Percentiles rank a stretch among this genome's conserved stretches.
Evolutionary conservation across 75 land plant genomes (phyloP).

Genomic region (Gnetum montanum): DNA sequence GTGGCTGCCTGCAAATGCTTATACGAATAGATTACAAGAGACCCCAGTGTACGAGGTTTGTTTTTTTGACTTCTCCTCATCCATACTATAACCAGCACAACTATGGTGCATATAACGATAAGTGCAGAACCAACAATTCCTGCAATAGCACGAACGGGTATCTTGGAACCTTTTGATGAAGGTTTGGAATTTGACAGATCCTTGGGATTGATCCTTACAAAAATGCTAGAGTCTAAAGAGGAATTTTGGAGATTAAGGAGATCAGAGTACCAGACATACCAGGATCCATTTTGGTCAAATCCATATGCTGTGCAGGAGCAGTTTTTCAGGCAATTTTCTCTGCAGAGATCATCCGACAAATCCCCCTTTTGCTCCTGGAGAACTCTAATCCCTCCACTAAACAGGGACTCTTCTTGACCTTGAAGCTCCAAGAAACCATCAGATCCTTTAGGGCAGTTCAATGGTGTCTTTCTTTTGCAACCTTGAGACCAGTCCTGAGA

Average conservation of each 20-base stretch:
- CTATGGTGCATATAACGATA: neutral
- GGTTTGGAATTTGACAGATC: neutral
- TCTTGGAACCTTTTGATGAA: no score
- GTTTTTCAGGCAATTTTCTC: conserved; percentile 21
- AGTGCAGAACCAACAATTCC: neutral
- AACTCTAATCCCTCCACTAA: conserved; percentile 25
- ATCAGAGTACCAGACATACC: conserved; percentile 30
- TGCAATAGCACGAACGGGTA: neutral
- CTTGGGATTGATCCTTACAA: conserved; percentile 7
- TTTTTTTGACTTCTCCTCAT: neutral
- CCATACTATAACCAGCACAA: neutral
- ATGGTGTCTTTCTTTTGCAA: conserved; percentile 17
- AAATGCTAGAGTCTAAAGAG: neutral
- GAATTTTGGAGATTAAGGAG: conserved; percentile 17
- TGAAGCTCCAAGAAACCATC: conserved; percentile 1
- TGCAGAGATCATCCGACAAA: conserved; percentile 17
- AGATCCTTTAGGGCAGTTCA: no score
- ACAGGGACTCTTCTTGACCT: conserved; percentile 28
- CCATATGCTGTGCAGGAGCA: conserved; percentile 52
- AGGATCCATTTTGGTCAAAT: conserved; percentile 4
- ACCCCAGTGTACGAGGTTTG: neutral
- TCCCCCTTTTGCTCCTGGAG: neutral
- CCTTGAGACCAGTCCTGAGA: conserved; percentile 24
- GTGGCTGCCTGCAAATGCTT: conserved; percentile 39
- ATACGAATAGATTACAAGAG: conserved; percentile 18